Evolutionary conservation across 208 protist species (phyloP), one percentile per base, ranked within the genome.

Genomic region (Trypanosoma congolense): DNA sequence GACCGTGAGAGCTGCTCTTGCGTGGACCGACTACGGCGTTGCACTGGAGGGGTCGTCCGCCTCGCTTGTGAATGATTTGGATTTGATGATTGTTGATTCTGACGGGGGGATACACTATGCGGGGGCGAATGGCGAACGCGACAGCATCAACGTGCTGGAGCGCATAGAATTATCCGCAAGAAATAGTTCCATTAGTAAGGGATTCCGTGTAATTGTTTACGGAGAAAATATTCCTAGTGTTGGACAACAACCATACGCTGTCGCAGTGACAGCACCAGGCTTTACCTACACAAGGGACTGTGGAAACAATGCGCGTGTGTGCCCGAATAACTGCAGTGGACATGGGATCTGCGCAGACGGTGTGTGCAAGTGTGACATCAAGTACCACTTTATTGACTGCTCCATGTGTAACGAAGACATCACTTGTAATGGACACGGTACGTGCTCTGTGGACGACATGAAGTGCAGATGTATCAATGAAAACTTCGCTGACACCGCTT

Each of bases 31-130:
- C 60, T 46, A 62, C 2, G 73, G 69, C 19, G 60, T 52, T 19
- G 71, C 80, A 10, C 47, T 75, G 8, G 77, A 85, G 54, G 84
- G 83, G 41, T 73, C 81, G 2, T 40, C 9, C n/a, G 56, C 36
- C 8, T 79, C 71, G 2, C 65, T 93, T 21, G 72, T 90, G 4
- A 75, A 96, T 64, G 81, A 96, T 60, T 68, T 96, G 18, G 89
- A 96, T 60, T 30, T 96, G 24, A 49, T 83, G 24, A 53, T 93
- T 12, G 73, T 83, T 0, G 71, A 89, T 66, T 61, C 65, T 2
- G 43, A 33, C 12, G 81, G 81, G 8, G 19, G 14, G n/a, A 44
- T 83, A 10, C 76, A 83, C 58, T 85, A 80, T 58, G 57, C 66
- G n/a, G 54, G 65, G 19, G 36, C 30, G 14, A 42, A 50, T 33